Percentiles rank a stretch among this genome's conserved stretches.
These are phyloP conservation scores for Lasiosphaeria ovina DNA, from an alignment of 495 filamentous ascomycete species.

Conservation along the genomic window DNA sequence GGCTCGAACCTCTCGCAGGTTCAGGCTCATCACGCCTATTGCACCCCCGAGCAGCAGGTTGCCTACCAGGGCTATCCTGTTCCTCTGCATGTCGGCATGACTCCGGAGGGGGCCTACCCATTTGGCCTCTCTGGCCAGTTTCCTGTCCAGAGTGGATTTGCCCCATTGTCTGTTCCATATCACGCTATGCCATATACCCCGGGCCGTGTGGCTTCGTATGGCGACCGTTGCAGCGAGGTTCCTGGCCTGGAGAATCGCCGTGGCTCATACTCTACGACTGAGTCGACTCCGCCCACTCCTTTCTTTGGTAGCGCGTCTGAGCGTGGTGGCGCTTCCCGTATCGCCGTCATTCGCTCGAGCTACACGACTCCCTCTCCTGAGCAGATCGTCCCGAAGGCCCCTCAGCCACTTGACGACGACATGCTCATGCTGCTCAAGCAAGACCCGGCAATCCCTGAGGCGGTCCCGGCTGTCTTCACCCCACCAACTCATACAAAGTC, in stretches of 20 bases:
- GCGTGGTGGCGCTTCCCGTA: constrained; percentile 47
- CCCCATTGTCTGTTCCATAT: constrained; percentile 32
- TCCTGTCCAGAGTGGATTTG: constrained; percentile 35
- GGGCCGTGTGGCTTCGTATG: constrained; percentile 39
- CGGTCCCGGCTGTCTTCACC: constrained; percentile 82
- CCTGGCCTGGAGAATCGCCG: constrained; percentile 60
- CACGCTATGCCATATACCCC: constrained; percentile 50
- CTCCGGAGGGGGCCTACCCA: constrained; percentile 26
- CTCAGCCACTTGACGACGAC: constrained; percentile 53
- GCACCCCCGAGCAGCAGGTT: constrained; percentile 30
- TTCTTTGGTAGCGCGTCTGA: constrained; percentile 56
- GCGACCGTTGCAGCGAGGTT: constrained; percentile 47
- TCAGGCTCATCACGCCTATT: constrained; percentile 34
- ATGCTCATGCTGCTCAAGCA: constrained; percentile 69
- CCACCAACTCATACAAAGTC: constrained; percentile 71
- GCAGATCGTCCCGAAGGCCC: constrained; percentile 53
- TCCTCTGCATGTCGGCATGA: constrained; percentile 32
- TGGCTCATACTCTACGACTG: constrained; percentile 67
- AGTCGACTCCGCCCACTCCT: constrained; percentile 61
- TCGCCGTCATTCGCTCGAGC: constrained; percentile 59
- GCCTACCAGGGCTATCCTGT: constrained; percentile 33
- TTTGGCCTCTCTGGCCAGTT: constrained; percentile 32
- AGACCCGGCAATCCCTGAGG: constrained; percentile 79
- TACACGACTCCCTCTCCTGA: constrained; percentile 65
- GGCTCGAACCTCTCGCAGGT: constrained; percentile 22